Base-by-base conservation (phyloP, 2,329 filamentous ascomycete species). In the Diaporthe citri region DNA sequence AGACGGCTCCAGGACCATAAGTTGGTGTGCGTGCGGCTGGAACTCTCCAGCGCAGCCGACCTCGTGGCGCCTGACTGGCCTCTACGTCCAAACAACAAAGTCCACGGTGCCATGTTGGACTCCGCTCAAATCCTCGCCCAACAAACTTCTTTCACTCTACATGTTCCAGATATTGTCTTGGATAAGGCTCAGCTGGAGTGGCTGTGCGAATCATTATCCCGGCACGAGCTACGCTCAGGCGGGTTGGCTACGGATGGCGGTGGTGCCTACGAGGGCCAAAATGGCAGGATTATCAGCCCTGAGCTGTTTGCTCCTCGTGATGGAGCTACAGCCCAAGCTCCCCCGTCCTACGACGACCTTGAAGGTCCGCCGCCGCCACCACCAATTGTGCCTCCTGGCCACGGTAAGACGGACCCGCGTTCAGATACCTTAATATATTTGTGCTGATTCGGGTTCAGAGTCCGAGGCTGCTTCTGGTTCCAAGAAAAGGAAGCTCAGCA, bases 271-370 rank as follows among this genome's bases (percentile, higher is more conserved):
- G 41, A 60, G 36, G 66, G 71, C 2, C 51, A 62, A 51, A 55
- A 69, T 36, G 71, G 74, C 39, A 74, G 57, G 41, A 34, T 76
- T 7, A 17, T 76, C 34, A 31, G 60, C 25, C 10, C 71, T 7
- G 41, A 52, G n/a, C 34, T 46, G 25, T 60, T 71, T 36, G 41
- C 55, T 60, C 41, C 55, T 28, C 56, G 64, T 28, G 25, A 62
- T 62, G 52, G 52, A n/a, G 62, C 20, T 31, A n/a, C 48, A n/a
- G 46, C 20, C 25, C 56, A 67, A 5, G 31, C 25, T 15, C 74
- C 66, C 17, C 74, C 71, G 1, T 76, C 71, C n/a, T 76, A 76
- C 15, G 67, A 66, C 7, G 66, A 76, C 31, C 25, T 74, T 17
- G 64, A 69, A 20, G 64, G 34, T 31, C 57, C 57, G 17, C 74